Conservation (phyloP, 805 yeast species). For the Nakazawaea ishiwadae region DNA sequence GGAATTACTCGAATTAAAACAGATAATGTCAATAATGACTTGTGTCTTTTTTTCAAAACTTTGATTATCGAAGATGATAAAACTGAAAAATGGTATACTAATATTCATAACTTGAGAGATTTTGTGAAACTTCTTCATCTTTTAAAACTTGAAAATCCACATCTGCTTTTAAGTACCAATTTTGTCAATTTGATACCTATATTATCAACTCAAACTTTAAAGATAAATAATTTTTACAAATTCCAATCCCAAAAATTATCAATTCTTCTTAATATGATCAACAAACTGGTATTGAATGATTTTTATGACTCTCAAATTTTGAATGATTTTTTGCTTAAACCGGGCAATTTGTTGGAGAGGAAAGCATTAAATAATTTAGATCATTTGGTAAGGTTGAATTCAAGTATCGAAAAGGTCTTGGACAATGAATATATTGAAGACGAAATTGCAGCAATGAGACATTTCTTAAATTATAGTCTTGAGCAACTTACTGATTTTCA, state of each 20-base stretch:
- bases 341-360: conserved; percentile 22
- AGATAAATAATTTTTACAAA: conserved; percentile 8
- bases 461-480: conserved; percentile 41
- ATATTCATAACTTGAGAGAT: conserved; percentile 25
- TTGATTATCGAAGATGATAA: conserved; percentile 2
- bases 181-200: conserved; percentile 18
- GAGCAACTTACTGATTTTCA: conserved; percentile 35
- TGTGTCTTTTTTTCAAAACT: conserved; percentile 22
- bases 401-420: not conserved
- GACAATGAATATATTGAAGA: conserved; percentile 18
- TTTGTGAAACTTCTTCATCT: conserved; percentile 28
- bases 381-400: not conserved
- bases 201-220: conserved; percentile 11
- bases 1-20: conserved; percentile 31
- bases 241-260: conserved; percentile 3
- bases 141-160: conserved; percentile 32
- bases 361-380: conserved; percentile 14
- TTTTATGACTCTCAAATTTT: conserved; percentile 23
- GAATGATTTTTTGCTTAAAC: conserved; percentile 36
- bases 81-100: conserved; percentile 12
- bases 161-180: conserved; percentile 20
- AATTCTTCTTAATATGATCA: not conserved
- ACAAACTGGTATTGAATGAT: conserved; percentile 1
- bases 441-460: conserved; percentile 38
- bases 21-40: conserved; percentile 24